Base-by-base conservation (phyloP, 306 rosid species). In the Begonia fuchsioides region DNA sequence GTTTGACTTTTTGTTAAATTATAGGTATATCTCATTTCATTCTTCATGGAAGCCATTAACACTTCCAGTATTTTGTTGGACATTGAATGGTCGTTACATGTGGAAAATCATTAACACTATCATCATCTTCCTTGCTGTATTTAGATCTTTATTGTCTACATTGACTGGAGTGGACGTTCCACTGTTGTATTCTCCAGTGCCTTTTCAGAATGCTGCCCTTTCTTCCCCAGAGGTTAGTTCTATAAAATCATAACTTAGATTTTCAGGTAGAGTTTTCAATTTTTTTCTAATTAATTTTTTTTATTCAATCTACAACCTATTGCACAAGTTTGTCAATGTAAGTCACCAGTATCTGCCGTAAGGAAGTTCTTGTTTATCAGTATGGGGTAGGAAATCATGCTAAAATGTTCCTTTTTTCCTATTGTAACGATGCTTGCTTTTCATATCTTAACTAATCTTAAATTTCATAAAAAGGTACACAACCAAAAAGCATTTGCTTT, bases 81-180 rank as follows among this genome's bases (percentile, higher is more conserved):
- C 35, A 26, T 8, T 26, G 35, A 26, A 26, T 26, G 35, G 7
- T 26, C 8, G 35, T 4, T 5, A 26, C 8, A 2, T 26, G 35
- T 26, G 3, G 7, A 5, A 26, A 26, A 26, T 26, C 35, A 26
- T 26, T 26, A 26, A 26, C 35, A 26, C n/a, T n/a, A n/a, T n/a
- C n/a, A 26, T 26, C 35, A 26, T 26, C 26, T 13, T 48, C 3
- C 15, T 49, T 16, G 8, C 62, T 64, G 38, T 47, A 18, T 61
- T 65, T 68, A 92, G 98, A 73, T 70, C 77, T 59, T 60, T 82
- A 67, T 66, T 82, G 77, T 65, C 87, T 66, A 56, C 74, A 49
- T 71, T 92, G 57, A 61, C 82, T 47, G 82, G 83, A 47, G 59
- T 68, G 69, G 98, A 92, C 45, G 96, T 79, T 50, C 96, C 98